A percentile compares a stretch with the other conserved stretches of the same genome.
Evolutionary conservation across 352 stramenopile genomes (phyloP).

Genomic region (Globisporangium echinulatum): DNA sequence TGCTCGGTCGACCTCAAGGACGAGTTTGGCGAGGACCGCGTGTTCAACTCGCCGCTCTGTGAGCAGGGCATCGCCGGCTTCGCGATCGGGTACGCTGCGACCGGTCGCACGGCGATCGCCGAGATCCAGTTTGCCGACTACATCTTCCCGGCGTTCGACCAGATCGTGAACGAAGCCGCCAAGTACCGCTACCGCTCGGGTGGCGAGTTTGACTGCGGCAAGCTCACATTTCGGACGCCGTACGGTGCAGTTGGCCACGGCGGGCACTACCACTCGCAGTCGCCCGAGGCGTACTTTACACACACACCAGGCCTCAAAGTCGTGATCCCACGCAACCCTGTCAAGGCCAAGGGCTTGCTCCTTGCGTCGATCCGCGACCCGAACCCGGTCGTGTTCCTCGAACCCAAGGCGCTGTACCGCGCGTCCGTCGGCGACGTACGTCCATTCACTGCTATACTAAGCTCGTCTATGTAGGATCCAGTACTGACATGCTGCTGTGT

Average conservation of each 20-base stretch:
- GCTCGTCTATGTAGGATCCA: not conserved
- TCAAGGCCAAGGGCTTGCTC: conserved; percentile 94
- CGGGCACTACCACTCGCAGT: conserved; percentile 94
- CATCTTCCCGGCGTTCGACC: conserved; percentile 96
- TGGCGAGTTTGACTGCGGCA: conserved; percentile 97
- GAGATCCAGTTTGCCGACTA: conserved; percentile 98
- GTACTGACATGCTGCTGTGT: conserved; percentile 1
- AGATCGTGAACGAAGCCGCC: conserved; percentile 97
- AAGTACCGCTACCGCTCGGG: conserved; percentile 98
- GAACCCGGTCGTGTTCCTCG: conserved; percentile 97
- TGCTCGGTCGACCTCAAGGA: conserved; percentile 93
- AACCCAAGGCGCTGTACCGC: conserved; percentile 98
- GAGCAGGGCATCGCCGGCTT: conserved; percentile 95
- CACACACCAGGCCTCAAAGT: conserved; percentile 97
- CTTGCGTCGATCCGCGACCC: conserved; percentile 93
- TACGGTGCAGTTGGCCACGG: conserved; percentile 94
- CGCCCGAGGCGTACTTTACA: conserved; percentile 95
- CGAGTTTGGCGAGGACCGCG: conserved; percentile 91
- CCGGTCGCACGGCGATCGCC: conserved; percentile 94
- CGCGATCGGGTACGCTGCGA: conserved; percentile 95
- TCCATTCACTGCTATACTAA: not conserved
- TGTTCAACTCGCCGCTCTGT: conserved; percentile 96
- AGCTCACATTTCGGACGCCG: conserved; percentile 93
- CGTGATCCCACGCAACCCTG: conserved; percentile 93
- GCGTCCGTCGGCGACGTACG: conserved; percentile 90